Evolutionary conservation across 2,329 filamentous ascomycete genomes (phyloP).

Genomic region (Biscogniauxia mediterranea): DNA sequence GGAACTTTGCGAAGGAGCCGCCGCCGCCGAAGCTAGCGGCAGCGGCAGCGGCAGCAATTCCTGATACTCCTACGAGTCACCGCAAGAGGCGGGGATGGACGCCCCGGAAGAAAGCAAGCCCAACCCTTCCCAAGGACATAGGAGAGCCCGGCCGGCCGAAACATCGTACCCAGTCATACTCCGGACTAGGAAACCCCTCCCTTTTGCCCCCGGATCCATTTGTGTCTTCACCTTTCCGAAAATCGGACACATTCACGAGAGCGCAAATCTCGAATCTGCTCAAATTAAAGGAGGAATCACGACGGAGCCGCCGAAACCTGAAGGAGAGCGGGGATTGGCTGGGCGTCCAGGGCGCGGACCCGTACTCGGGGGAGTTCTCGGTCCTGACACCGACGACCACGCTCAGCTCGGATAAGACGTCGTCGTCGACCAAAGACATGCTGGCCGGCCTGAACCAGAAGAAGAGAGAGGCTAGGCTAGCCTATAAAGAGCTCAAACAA

Average conservation of each 20-base stretch:
- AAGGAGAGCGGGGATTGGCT: slow-evolving; percentile 58
- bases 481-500: slow-evolving; percentile 35
- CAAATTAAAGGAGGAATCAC: slow-evolving; percentile 31
- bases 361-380: slow-evolving; percentile 52
- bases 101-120: background rate
- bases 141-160: background rate
- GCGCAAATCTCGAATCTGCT: slow-evolving; percentile 20
- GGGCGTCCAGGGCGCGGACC: slow-evolving; percentile 58
- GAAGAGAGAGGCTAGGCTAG: slow-evolving; percentile 35
- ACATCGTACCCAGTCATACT: background rate
- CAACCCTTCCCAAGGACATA: background rate
- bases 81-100: background rate
- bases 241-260: slow-evolving; percentile 13
- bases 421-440: slow-evolving; percentile 30
- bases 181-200: background rate
- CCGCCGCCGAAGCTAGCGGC: slow-evolving; percentile 3
- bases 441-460: slow-evolving; percentile 33
- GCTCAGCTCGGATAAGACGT: slow-evolving; percentile 42
- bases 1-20: slow-evolving; percentile 31
- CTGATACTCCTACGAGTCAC: background rate
- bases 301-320: slow-evolving; percentile 44
- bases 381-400: slow-evolving; percentile 46
- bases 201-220: background rate
- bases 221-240: slow-evolving; percentile 1
- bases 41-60: background rate